Percentiles rank a stretch among this genome's conserved stretches.
phyloP scores from a whole-genome alignment of 306 rosid species.

The Rosa chinensis region DNA sequence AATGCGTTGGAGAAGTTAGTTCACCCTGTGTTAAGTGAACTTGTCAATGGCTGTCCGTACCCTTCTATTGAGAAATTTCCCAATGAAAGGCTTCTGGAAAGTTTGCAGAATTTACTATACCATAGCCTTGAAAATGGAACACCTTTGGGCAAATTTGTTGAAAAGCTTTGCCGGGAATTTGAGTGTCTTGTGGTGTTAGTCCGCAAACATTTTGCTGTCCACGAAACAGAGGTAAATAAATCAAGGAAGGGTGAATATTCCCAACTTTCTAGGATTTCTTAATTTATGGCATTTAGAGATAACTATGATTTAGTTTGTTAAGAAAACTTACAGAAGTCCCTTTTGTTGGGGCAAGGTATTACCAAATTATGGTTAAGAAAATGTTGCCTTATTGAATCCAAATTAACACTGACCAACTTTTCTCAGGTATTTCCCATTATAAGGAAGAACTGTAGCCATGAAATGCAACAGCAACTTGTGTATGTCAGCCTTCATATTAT shows the following conservation, averaged over 20 bases:
- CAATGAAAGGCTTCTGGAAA: constrained; percentile 51
- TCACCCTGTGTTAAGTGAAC: constrained; percentile 52
- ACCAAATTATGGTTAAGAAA: constrained; percentile 10
- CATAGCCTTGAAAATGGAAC: constrained; percentile 39
- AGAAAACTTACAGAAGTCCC: constrained; percentile 18
- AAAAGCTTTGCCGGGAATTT: constrained; percentile 64
- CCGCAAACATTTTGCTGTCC: constrained; percentile 61
- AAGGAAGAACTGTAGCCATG: constrained; percentile 50
- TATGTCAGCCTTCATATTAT: constrained; percentile 71
- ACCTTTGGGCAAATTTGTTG: constrained; percentile 47
- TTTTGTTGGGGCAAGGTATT: constrained; percentile 12
- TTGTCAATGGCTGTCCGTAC: constrained; percentile 33
- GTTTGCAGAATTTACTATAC: constrained; percentile 56
- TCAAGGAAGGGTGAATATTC: constrained; percentile 2
- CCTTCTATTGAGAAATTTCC: constrained; percentile 45
- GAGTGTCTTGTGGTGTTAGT: constrained; percentile 56
- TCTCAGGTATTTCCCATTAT: constrained; percentile 77
- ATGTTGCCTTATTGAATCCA: background rate
- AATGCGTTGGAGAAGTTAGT: constrained; percentile 70
- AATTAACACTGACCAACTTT: constrained; percentile 32
- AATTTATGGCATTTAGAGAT: background rate
- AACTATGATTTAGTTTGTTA: constrained; percentile 1
- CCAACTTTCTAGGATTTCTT: background rate
- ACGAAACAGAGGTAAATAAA: constrained; percentile 68
- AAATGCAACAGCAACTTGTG: constrained; percentile 63